These are phyloP conservation scores for Aspergillus egyptiacus DNA, from an alignment of 495 filamentous ascomycete genomes.

Conservation along the genomic window DNA sequence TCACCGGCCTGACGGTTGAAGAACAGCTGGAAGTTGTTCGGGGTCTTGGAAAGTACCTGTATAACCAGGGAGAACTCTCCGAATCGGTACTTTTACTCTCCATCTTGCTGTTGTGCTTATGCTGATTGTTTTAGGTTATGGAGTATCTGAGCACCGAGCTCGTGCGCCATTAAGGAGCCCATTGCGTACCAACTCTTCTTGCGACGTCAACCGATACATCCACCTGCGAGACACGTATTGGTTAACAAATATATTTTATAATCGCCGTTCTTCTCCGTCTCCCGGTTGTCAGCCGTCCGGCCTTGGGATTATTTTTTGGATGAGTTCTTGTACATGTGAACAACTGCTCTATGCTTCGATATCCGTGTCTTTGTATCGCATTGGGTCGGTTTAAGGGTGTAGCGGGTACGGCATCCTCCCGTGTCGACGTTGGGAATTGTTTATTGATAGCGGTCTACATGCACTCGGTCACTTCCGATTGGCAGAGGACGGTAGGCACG, in stretches of 20 bases:
- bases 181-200: conserved; percentile 20
- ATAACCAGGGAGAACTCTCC: conserved; percentile 70
- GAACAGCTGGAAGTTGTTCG: conserved; percentile 87
- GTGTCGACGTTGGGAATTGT: neutral
- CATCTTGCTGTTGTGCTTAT: conserved; percentile 5
- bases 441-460: neutral
- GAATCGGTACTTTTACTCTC: conserved; percentile 48
- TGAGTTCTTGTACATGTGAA: conserved; percentile 10
- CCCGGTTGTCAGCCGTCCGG: neutral
- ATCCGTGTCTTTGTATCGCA: neutral
- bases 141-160: conserved; percentile 40
- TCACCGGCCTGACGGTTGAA: conserved; percentile 73
- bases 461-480: too few relatives aligned
- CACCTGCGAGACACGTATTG: conserved; percentile 9
- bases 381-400: conserved; percentile 1
- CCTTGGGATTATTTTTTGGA: conserved; percentile 1
- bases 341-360: neutral
- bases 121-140: conserved; percentile 30
- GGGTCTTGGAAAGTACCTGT: conserved; percentile 75
- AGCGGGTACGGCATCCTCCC: too few relatives aligned
- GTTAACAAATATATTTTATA: conserved; percentile 15
- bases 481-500: too few relatives aligned
- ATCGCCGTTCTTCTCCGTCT: conserved; percentile 11
- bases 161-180: conserved; percentile 29
- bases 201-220: conserved; percentile 8